Percentiles rank a stretch among this genome's conserved stretches.
Evolutionary conservation across 768 basidiomycete genomes (phyloP).

Genomic region (Infundibulicybe gibba): DNA sequence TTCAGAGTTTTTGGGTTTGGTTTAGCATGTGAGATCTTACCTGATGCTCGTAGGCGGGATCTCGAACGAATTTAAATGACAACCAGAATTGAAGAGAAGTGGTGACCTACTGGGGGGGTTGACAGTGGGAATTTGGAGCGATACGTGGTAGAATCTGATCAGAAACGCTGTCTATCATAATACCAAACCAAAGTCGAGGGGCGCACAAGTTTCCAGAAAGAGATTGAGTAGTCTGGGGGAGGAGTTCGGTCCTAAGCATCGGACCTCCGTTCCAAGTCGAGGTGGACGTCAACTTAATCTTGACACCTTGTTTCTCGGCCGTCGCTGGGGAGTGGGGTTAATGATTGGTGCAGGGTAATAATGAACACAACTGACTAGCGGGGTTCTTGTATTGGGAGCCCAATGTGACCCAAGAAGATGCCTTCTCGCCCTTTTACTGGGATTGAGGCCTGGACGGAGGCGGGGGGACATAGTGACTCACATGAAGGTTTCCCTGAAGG

Average conservation of each 20-base stretch:
- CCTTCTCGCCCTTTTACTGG: background rate
- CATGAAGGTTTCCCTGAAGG: constrained; percentile 2
- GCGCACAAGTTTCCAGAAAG: constrained; percentile 2
- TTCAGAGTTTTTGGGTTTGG: too few relatives aligned
- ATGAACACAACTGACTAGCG: background rate
- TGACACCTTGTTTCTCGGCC: background rate
- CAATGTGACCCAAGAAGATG: constrained; percentile 3
- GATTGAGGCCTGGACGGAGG: too few relatives aligned
- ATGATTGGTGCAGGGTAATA: background rate
- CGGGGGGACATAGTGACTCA: background rate
- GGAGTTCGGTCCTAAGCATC: constrained; percentile 3
- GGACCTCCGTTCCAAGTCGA: constrained; percentile 5
- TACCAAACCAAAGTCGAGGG: background rate
- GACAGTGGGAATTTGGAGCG: constrained; percentile 4
- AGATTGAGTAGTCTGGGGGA: constrained; percentile 2
- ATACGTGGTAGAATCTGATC: constrained; percentile 2
- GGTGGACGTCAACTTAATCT: constrained; percentile 3
- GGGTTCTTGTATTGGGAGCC: background rate
- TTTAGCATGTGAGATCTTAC: background rate
- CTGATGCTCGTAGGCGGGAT: constrained; percentile 6
- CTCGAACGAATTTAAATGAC: background rate
- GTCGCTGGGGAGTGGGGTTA: background rate
- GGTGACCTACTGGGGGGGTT: background rate
- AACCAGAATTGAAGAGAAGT: background rate
- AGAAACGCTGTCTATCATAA: too few relatives aligned